Base-by-base conservation (phyloP, 2,329 filamentous ascomycete genomes). In the Volutella citrinella region DNA sequence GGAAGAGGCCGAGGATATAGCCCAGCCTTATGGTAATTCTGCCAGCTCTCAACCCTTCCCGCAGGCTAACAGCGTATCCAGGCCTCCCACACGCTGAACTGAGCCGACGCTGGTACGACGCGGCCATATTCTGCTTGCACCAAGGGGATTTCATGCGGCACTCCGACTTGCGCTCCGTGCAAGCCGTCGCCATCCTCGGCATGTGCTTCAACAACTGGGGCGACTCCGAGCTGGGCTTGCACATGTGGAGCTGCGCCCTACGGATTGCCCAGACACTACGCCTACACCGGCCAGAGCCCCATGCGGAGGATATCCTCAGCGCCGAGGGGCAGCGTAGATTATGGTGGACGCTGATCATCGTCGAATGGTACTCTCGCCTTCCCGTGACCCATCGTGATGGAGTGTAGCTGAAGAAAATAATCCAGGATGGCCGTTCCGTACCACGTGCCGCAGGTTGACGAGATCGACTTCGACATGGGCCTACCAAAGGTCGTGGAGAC, bases 261-360 rank as follows among this genome's bases (percentile, higher is more conserved):
- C 19, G 27, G 12, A 39, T 30, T 8, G 32, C 36, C 9, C 36
- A 34, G 18, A 16, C 12, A 3, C 27, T 39, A 12, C 27, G 36
- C 11, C 30, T 39, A 7, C 31, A 39, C 20, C 27, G 30, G n/a
- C 32, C 27, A 21, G 17, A 18, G 3, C 8, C 30, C 12, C n/a
- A 28, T 10, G 4, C 20, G 17, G 6, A 13, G 12, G 8, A 5
- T 8, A 22, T 28, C 6, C 27, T 43, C 12, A 34, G 27, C 18
- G 18, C 24, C 10, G 36, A 43, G 31, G 37, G 37, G 9, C 37
- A 40, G 25, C 20, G 30, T n/a, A 36, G 40, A 15, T 17, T 40
- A 3, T 43, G 40, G 40, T 43, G 40, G 37, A 40, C 37, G 15
- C 25, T 43, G 10, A 17, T 43, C 10, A 40, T 43, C 19, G 36